These are phyloP conservation scores for Pholiota adiposa DNA, from an alignment of 1,284 basidiomycete species.

Conservation along the genomic window DNA sequence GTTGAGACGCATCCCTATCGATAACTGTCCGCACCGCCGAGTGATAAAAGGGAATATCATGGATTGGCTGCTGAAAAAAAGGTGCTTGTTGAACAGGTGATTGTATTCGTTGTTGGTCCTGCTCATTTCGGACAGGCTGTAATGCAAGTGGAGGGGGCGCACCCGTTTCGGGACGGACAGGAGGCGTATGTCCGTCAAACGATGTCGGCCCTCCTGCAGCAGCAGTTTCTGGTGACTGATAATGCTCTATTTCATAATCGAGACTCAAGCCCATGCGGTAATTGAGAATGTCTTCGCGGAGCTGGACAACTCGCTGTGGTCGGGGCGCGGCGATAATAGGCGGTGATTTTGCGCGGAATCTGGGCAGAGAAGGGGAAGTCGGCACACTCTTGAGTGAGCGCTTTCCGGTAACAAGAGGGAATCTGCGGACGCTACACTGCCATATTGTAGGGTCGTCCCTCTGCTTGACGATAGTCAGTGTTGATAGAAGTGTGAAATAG, in stretches of 20 bases:
- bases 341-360: conserved; percentile 32
- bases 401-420: conserved; percentile 40
- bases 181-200: conserved; percentile 26
- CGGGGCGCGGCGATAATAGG: conserved; percentile 46
- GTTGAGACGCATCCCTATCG: conserved; percentile 8
- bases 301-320: conserved; percentile 33
- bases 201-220: conserved; percentile 11
- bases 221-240: conserved; percentile 29
- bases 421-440: conserved; percentile 52
- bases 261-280: conserved; percentile 42
- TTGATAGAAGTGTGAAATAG: conserved; percentile 39
- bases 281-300: conserved; percentile 36
- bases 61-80: conserved; percentile 10
- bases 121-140: not conserved
- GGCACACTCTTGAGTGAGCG: conserved; percentile 27
- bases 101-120: not conserved
- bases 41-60: conserved; percentile 23
- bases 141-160: conserved; percentile 10
- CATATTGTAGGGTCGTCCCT: conserved; percentile 54
- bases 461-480: conserved; percentile 35
- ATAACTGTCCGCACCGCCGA: conserved; percentile 23
- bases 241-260: conserved; percentile 54
- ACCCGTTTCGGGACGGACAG: conserved; percentile 10
- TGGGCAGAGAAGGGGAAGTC: conserved; percentile 27
- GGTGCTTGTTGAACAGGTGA: not conserved